Evolutionary conservation across 805 yeast species (phyloP).

Genomic region (Kodamaea laetipori): DNA sequence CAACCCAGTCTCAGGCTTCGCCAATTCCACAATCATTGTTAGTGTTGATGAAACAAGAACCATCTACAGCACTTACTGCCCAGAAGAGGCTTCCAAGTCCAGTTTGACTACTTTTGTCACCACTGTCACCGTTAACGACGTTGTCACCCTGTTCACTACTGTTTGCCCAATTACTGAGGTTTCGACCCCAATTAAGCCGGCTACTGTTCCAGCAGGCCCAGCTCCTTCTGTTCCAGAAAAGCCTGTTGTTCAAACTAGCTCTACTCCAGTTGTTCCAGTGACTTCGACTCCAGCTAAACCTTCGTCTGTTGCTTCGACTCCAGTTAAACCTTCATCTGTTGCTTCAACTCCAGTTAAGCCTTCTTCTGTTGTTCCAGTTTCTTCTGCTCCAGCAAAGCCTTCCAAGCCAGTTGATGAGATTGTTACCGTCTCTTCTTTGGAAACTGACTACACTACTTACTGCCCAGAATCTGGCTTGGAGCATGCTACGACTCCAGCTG

Average conservation of each 20-base stretch:
- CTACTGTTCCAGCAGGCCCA: not conserved
- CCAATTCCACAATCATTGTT: slow-evolving; percentile 17
- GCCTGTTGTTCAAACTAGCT: slow-evolving; percentile 10
- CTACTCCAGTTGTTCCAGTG: slow-evolving; percentile 5
- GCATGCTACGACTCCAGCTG: slow-evolving; percentile 7
- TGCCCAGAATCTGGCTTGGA: slow-evolving; percentile 18
- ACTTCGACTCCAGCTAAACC: slow-evolving; percentile 9
- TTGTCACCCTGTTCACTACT: slow-evolving; percentile 20
- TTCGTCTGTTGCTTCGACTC: slow-evolving; percentile 9
- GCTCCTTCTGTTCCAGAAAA: slow-evolving; percentile 9
- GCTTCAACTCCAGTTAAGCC: slow-evolving; percentile 7
- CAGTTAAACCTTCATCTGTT: too few species aligned
- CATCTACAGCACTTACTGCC: slow-evolving; percentile 25
- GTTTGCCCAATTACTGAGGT: slow-evolving; percentile 16
- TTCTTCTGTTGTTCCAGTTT: slow-evolving; percentile 14
- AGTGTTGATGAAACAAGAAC: slow-evolving; percentile 12
- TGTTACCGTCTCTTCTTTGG: slow-evolving; percentile 16
- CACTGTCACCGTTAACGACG: slow-evolving; percentile 19
- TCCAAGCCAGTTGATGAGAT: slow-evolving; percentile 18
- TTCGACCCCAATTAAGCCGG: slow-evolving; percentile 2
- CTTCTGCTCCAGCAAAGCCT: slow-evolving; percentile 15
- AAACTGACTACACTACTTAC: slow-evolving; percentile 24
- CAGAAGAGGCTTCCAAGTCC: slow-evolving; percentile 21
- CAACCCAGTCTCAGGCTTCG: slow-evolving; percentile 18
- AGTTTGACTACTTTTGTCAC: slow-evolving; percentile 18